Evolutionary conservation across 106 monocot species (phyloP).

Genomic region (Acorus gramineus): DNA sequence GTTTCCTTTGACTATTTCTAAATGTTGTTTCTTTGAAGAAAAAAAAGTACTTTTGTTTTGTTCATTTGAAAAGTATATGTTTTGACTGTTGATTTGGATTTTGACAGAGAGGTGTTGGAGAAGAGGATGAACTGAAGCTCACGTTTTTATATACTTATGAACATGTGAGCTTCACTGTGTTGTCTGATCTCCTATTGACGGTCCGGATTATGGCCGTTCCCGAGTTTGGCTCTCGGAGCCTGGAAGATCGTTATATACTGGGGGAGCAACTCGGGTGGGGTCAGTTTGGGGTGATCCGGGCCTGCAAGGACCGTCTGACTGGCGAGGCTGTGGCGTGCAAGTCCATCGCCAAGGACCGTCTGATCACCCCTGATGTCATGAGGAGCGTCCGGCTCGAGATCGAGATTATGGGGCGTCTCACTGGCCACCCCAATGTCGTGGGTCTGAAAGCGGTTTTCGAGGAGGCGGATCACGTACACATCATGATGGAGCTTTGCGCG

Average conservation of each 20-base stretch:
- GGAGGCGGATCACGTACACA: conserved; percentile 59
- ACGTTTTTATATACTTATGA: too few relatives aligned
- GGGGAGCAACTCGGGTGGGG: conserved; percentile 78
- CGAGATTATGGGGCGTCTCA: conserved; percentile 76
- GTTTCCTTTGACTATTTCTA: too few relatives aligned
- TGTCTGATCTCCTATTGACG: conserved; percentile 1
- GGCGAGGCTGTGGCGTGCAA: conserved; percentile 69
- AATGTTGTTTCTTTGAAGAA: too few relatives aligned
- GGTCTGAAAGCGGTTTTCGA: conserved; percentile 83
- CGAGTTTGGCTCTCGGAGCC: background rate
- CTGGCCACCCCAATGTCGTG: conserved; percentile 83
- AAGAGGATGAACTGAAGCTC: too few relatives aligned
- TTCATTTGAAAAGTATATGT: too few relatives aligned
- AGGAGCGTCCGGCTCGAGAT: conserved; percentile 78
- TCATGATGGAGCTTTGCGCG: conserved; percentile 90
- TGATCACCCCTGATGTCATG: conserved; percentile 60
- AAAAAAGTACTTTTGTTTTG: too few relatives aligned
- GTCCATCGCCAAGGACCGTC: conserved; percentile 76
- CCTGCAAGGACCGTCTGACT: conserved; percentile 52
- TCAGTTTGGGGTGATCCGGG: conserved; percentile 76
- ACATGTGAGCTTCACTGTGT: too few relatives aligned
- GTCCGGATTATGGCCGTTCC: background rate
- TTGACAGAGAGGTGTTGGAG: too few relatives aligned
- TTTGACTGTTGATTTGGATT: too few relatives aligned
- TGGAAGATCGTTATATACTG: conserved; percentile 50